Base-by-base conservation (phyloP, 1,284 basidiomycete species). In the Rhodotorula sp. region DNA sequence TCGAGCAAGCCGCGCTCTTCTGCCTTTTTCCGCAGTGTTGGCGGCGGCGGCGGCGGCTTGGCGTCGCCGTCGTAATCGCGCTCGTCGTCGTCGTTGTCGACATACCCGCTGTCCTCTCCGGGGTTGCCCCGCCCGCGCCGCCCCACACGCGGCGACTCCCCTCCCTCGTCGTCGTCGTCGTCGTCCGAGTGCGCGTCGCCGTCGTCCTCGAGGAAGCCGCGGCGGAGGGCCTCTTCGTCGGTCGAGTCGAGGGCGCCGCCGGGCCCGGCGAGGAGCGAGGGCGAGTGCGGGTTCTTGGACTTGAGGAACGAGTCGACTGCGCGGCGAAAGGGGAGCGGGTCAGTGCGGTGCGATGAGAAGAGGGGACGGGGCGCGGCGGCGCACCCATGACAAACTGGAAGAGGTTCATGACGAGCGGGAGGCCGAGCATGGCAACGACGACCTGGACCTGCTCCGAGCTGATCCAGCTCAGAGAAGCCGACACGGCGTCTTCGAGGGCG, bases 401-500 rank as follows among this genome's bases (percentile, higher is more conserved):
- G 5, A 75, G 59, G 67, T 75, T 75, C 74, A 75, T 74, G 21
- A 75, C 66, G 66, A 75, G 89, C 1, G 95, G 95, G 83, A 97
- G 95, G 61, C 97, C 80, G 67, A 93, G 92, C 91, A 97, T 96
- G 49, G 89, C 89, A 78, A 75, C 79, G 56, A 82, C 77, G 44
- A 83, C 79, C 62, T 95, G 91, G 80, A 84, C 78, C 88, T 88
- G 64, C 83, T 88, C 64, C 83, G 84, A 76, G 25, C 74, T 76
- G 63, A 93, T 88, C 88, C 92, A 93, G 72, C 34, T 34, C 87
- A 87, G 48, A 99, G 84, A 19, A 96, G 82, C 90, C 90, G 90
- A 90, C 54, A 70, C 58, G 44, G 25, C 52, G 63, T 66, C 68
- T 27, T 70, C 60, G 63, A 74, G 46, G 41, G 58, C 42, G 54